Evolutionary conservation across 1,284 basidiomycete genomes (phyloP).

Genomic region (Ganoderma boninense): DNA sequence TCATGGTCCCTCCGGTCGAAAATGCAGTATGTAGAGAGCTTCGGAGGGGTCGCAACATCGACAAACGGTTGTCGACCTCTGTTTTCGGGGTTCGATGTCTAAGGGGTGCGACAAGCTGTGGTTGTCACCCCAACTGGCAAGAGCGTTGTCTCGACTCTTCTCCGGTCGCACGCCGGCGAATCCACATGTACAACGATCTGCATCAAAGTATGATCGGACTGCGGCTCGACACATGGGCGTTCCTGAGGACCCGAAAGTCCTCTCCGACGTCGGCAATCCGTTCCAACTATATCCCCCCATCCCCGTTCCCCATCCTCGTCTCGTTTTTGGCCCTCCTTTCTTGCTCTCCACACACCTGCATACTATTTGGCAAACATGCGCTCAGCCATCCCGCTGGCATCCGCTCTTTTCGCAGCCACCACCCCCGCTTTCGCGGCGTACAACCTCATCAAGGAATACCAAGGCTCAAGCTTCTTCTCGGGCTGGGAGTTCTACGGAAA

Average conservation of each 20-base stretch:
- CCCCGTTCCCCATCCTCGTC: neutral
- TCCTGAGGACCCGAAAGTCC: neutral
- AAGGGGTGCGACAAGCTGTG: neutral
- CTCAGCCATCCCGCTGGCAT: constrained; percentile 29
- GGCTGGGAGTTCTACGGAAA: constrained; percentile 64
- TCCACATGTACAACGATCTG: neutral
- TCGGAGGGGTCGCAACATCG: neutral
- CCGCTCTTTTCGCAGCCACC: constrained; percentile 27
- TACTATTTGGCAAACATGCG: constrained; percentile 20
- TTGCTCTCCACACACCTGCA: neutral
- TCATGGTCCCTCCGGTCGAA: neutral
- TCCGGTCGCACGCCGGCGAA: neutral
- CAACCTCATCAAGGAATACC: constrained; percentile 47
- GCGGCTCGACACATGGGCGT: neutral
- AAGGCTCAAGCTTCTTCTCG: constrained; percentile 56
- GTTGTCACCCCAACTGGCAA: neutral
- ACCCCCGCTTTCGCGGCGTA: constrained; percentile 30
- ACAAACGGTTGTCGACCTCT: neutral
- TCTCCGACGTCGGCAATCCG: neutral
- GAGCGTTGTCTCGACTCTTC: neutral
- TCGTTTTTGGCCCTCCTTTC: neutral
- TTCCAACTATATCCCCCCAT: neutral
- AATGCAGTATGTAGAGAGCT: neutral
- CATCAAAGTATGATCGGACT: neutral
- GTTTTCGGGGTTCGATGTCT: neutral